Evolutionary conservation across 352 stramenopile species (phyloP), one percentile per base, ranked within the genome.

Genomic region (Chrysophaeum taylorii): DNA sequence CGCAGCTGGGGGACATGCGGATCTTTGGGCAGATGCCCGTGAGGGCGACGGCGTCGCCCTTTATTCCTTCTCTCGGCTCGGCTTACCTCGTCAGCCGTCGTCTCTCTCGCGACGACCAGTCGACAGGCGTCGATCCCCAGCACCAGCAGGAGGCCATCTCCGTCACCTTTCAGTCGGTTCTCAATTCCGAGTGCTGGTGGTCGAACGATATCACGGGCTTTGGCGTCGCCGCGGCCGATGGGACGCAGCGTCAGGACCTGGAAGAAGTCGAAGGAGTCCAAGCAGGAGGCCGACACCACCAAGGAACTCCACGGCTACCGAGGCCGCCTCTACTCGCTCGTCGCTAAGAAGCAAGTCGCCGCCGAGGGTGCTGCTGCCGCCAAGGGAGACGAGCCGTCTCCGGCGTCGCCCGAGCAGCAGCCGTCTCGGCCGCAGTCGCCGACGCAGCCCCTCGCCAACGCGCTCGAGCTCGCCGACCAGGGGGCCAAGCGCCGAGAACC

Each of bases 131-230:
- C n/a, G n/a, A n/a, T n/a, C n/a, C n/a, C n/a, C n/a, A n/a, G n/a
- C n/a, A n/a, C n/a, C n/a, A n/a, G n/a, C n/a, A n/a, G n/a, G n/a
- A n/a, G n/a, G n/a, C 39, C 45, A 64, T 73, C 52, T 60, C 52
- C 29, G 68, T 73, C 4, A 69, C 68, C 39, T 73, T 69, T 36
- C 68, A 73, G 57, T 60, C 52, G 9, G 42, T 73, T 25, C 25
- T 39, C 15, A 73, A 73, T 15, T 31, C 33, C 9, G 52, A 73
- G 36, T 43, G 50, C 39, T 69, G 52, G 52, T 73, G 68, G 68
- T 69, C 23, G 27, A 25, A 29, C n/a, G 54, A 60, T 25, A 7
- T 36, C 7, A 25, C 38, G 18, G 54, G 61, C 7, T 9, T 33
- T 4, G 68, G 68, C 15, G 15, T 73, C 57, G 68, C 57, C 27